Conservation (phyloP, 2,329 filamentous ascomycete genomes). For the Colletotrichum paranaense region DNA sequence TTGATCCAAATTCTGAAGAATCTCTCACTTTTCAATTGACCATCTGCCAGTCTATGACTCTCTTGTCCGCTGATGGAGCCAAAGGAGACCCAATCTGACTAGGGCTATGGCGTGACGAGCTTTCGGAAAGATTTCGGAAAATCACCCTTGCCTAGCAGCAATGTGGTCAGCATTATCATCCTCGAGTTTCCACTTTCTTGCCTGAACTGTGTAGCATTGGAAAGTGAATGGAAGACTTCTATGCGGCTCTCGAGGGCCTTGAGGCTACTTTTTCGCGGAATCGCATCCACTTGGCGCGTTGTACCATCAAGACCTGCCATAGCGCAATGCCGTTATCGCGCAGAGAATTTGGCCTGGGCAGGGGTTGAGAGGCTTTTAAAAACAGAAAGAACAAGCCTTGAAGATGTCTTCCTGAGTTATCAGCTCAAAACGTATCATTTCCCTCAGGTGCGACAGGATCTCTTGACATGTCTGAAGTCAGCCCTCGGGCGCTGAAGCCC, state of each 20-base stretch:
- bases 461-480: neutral
- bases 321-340: constrained; percentile 28
- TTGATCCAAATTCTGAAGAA: no score
- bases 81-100: neutral
- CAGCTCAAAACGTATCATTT: neutral
- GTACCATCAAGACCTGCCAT: constrained; percentile 25
- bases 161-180: neutral
- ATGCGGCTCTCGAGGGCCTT: neutral
- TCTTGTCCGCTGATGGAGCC: neutral
- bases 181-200: constrained; percentile 15
- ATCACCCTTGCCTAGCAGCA: neutral
- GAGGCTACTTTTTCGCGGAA: neutral
- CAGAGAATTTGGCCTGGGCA: neutral
- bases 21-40: neutral
- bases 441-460: neutral
- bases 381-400: neutral
- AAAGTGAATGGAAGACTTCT: neutral
- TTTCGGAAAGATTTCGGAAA: constrained; percentile 19
- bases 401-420: no score
- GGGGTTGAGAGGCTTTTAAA: no score
- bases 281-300: constrained; percentile 25
- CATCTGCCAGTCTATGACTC: neutral
- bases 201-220: neutral
- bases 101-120: constrained; percentile 23
- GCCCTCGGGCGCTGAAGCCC: neutral